These are phyloP conservation scores for Curvularia lunata DNA, from an alignment of 2,329 filamentous ascomycete genomes.

Conservation along the genomic window DNA sequence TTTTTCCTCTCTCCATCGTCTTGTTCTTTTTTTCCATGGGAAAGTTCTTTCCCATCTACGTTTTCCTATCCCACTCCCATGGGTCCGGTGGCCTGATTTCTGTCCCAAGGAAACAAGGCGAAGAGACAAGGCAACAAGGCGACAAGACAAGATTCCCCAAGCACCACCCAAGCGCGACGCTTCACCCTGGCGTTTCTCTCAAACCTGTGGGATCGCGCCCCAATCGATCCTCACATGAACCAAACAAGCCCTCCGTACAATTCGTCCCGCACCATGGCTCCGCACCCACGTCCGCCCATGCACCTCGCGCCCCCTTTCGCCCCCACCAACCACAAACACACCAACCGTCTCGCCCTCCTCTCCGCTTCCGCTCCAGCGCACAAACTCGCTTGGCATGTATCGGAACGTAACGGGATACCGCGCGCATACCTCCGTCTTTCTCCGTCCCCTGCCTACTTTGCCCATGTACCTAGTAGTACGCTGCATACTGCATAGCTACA, in stretches of 20 bases:
- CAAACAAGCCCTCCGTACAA: background rate
- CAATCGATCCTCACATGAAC: background rate
- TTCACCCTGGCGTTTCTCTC: background rate
- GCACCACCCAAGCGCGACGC: background rate
- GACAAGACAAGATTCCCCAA: background rate
- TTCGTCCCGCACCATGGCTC: background rate
- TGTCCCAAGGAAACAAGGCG: background rate
- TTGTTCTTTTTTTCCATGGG: background rate
- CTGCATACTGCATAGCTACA: no score
- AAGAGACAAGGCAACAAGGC: background rate
- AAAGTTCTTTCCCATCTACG: background rate
- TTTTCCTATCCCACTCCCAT: no score
- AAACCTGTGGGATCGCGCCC: background rate
- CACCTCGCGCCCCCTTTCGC: background rate
- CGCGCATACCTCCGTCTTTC: background rate
- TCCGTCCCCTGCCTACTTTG: background rate
- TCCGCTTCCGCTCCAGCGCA: background rate
- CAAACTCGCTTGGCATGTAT: background rate
- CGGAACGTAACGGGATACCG: background rate
- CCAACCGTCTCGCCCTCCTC: slow-evolving; percentile 7
- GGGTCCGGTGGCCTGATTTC: no score
- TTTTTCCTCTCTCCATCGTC: background rate
- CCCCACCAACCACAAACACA: slow-evolving; percentile 12
- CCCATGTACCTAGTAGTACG: no score
- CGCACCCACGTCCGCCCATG: background rate